Conservation (phyloP, 169 alveolate species). For the Plasmodium blacklocki region DNA sequence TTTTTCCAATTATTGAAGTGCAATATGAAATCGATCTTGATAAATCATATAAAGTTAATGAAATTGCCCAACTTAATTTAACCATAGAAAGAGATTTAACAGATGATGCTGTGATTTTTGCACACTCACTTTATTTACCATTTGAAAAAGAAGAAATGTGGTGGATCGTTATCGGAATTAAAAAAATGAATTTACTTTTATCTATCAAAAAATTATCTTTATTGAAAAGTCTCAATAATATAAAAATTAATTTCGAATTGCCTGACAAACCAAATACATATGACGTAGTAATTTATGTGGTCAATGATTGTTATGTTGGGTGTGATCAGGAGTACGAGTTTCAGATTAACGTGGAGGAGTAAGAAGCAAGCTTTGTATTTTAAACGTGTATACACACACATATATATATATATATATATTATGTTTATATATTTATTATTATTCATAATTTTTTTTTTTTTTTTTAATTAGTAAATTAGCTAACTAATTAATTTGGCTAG, state of each 20-base stretch:
- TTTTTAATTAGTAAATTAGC: too few species aligned
- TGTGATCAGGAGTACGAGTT: conserved; percentile 88
- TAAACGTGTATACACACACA: neutral
- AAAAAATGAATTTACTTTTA: conserved; percentile 88
- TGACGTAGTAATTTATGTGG: conserved; percentile 85
- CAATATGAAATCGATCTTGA: conserved; percentile 77
- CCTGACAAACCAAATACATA: conserved; percentile 87
- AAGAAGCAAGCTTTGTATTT: neutral
- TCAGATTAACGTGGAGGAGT: conserved; percentile 22
- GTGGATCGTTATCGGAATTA: conserved; percentile 98
- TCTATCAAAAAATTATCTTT: conserved; percentile 91
- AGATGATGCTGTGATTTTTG: conserved; percentile 90
- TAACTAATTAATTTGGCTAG: too few species aligned
- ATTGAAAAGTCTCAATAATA: conserved; percentile 69
- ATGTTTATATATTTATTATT: too few species aligned
- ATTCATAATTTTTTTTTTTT: neutral
- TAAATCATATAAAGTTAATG: conserved; percentile 78
- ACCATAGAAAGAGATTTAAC: conserved; percentile 52
- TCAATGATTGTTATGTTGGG: conserved; percentile 89
- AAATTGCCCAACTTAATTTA: conserved; percentile 69
- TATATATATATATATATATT: conserved; percentile 1
- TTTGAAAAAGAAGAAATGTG: conserved; percentile 98
- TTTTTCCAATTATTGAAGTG: conserved; percentile 91
- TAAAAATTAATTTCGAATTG: conserved; percentile 87
- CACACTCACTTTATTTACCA: conserved; percentile 95